A percentile compares a stretch with the other conserved stretches of the same genome.
Conservation (phyloP, 1,139 yeast species). For the Sugiyamaella grinbergsii region DNA sequence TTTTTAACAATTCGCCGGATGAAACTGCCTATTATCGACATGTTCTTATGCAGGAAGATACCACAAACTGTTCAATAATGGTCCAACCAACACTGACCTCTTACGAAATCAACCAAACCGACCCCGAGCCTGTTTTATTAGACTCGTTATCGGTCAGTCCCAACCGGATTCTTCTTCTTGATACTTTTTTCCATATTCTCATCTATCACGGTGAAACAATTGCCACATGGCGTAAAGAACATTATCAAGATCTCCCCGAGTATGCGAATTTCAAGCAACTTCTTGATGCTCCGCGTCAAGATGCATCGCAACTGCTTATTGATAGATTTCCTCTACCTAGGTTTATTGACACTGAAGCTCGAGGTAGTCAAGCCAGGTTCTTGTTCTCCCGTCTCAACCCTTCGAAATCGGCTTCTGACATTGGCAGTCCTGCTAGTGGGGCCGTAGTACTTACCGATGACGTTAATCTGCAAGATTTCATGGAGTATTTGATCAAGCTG, state of each 20-base stretch:
- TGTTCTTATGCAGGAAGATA: conserved; percentile 65
- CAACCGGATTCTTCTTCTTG: conserved; percentile 61
- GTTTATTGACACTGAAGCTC: conserved; percentile 72
- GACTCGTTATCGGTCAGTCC: conserved; percentile 70
- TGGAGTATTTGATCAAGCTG: conserved; percentile 51
- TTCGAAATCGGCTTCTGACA: conserved; percentile 57
- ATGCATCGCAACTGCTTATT: conserved; percentile 64
- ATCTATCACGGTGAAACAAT: conserved; percentile 69
- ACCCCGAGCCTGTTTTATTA: conserved; percentile 63
- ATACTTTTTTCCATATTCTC: conserved; percentile 72
- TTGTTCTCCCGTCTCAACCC: conserved; percentile 76
- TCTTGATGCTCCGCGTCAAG: conserved; percentile 64
- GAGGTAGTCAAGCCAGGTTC: conserved; percentile 78
- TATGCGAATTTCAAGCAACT: conserved; percentile 63
- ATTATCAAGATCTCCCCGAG: conserved; percentile 66
- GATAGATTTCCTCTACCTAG: conserved; percentile 76
- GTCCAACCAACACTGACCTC: conserved; percentile 73
- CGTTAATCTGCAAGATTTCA: conserved; percentile 65
- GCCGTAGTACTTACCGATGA: conserved; percentile 67
- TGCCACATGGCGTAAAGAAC: conserved; percentile 69
- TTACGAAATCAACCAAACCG: conserved; percentile 59
- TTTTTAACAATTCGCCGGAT: conserved; percentile 78
- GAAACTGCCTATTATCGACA: conserved; percentile 74
- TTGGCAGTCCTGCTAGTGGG: conserved; percentile 31
- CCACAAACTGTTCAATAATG: conserved; percentile 66